Base-by-base conservation (phyloP, 495 filamentous ascomycete genomes). In the Penicillium angulare region DNA sequence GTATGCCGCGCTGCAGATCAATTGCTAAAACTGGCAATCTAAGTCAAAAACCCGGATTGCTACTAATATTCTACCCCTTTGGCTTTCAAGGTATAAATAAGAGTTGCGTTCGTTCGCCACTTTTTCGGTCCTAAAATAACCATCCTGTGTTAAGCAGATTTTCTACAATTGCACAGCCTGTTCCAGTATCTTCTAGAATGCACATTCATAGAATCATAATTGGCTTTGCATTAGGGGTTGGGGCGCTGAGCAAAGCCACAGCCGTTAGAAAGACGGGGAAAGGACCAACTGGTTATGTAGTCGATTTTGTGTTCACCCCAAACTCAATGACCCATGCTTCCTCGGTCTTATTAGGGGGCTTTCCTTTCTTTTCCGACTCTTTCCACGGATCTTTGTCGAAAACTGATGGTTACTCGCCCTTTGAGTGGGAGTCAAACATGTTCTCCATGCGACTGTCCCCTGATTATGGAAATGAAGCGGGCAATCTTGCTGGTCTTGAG, bases 201-300 rank as follows among this genome's bases (percentile, higher is more conserved):
- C n/a, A n/a, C n/a, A n/a, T n/a, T n/a, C n/a, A n/a, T n/a, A n/a
- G n/a, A n/a, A n/a, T n/a, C n/a, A n/a, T n/a, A n/a, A 31, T 31
- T 22, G 15, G 7, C 45, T 40, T 49, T 5, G 55, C 18, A 29
- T 8, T 20, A 39, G 50, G 44, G 6, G 43, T 31, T 31, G 27
- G 27, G 8, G 5, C 27, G 5, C 27, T 31, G 27, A 12, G 27
- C 27, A 31, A 15, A 0, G 12, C 32, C 5, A 50, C 45, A 18
- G 34, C 34, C 13, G 13, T 31, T 31, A 31, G 27, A 12, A 31
- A 31, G 27, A 31, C 27, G 2, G 27, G 27, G 8, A 31, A 7
- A 2, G 13, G 13, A 6, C 27, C 27, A 12, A 31, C 27, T 2
- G 27, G 27, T 31, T 31, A 31, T 31, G 27, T 9, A 6, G 27